A percentile compares a stretch with the other conserved stretches of the same genome.
phyloP scores from a whole-genome alignment of 805 yeast genomes.

The Yarrowia keelungensis region DNA sequence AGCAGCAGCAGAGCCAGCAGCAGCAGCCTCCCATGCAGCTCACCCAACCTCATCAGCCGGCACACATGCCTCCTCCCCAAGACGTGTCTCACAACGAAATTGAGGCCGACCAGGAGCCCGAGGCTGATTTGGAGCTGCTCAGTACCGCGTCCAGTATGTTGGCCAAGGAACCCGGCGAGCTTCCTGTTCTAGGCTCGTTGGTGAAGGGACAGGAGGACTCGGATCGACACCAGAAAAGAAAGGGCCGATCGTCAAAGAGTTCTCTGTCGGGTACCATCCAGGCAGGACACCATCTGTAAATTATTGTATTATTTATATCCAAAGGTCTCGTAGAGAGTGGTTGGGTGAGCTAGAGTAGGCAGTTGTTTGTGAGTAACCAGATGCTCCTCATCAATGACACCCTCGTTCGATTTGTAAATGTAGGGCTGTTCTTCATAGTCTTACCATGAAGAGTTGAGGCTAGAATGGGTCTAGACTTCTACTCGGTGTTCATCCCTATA shows the following conservation, averaged over 20 bases:
- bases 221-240: slow-evolving; percentile 25
- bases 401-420: no score
- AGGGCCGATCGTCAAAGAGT: slow-evolving; percentile 16
- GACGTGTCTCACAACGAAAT: slow-evolving; percentile 19
- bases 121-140: slow-evolving; percentile 23
- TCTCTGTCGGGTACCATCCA: slow-evolving; percentile 21
- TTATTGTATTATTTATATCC: slow-evolving; percentile 32
- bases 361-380: no score
- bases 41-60: slow-evolving; percentile 15
- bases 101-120: slow-evolving; percentile 23
- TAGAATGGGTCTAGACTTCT: no score
- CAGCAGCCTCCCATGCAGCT: neutral
- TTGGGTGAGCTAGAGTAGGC: no score
- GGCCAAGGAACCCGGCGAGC: slow-evolving; percentile 29
- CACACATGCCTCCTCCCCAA: slow-evolving; percentile 16
- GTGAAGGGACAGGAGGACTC: slow-evolving; percentile 6
- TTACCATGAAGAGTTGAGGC: no score
- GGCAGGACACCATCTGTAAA: slow-evolving; percentile 36
- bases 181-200: slow-evolving; percentile 4
- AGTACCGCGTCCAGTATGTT: slow-evolving; percentile 32
- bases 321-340: no score
- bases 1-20: neutral
- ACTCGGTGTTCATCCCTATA: no score
- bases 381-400: no score
- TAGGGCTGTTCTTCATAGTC: no score